Evolutionary conservation across 73 alveolate genomes (phyloP).

Genomic region (Paramecium primaurelia): DNA sequence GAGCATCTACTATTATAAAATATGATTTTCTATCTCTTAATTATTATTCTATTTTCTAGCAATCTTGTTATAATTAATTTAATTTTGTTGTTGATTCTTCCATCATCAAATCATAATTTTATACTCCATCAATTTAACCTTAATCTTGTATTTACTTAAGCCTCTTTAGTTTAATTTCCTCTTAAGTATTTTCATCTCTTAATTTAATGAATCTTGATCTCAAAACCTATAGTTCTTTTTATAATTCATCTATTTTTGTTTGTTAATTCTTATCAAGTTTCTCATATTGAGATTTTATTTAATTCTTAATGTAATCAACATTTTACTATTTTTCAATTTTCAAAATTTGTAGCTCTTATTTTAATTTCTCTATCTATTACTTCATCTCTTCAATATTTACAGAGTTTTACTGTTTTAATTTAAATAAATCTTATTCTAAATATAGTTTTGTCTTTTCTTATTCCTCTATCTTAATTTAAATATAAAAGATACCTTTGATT

Average conservation of each 20-base stretch:
- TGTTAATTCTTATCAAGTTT: conserved; percentile 32
- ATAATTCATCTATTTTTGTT: conserved; percentile 34
- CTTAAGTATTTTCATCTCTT: conserved; percentile 51
- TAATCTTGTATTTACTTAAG: conserved; percentile 19
- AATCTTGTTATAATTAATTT: conserved; percentile 14
- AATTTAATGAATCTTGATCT: conserved; percentile 19
- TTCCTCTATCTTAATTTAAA: not conserved
- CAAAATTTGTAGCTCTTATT: conserved; percentile 18
- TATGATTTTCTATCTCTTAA: not conserved
- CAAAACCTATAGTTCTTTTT: not conserved
- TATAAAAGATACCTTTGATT: not conserved
- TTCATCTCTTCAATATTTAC: not conserved
- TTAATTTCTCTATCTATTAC: conserved; percentile 32
- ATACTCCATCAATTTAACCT: not conserved
- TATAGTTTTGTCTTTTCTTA: conserved; percentile 1
- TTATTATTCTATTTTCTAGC: not conserved
- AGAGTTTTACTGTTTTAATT: not conserved
- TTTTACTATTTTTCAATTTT: conserved; percentile 23
- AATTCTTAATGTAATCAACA: not conserved
- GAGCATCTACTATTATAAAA: conserved; percentile 33
- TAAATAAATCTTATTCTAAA: not conserved
- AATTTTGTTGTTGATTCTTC: not conserved
- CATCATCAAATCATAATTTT: conserved; percentile 58
- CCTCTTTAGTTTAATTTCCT: conserved; percentile 43
- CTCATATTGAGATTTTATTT: not conserved